Conservation (phyloP, 805 yeast genomes). For the Metschnikowia rubicola region DNA sequence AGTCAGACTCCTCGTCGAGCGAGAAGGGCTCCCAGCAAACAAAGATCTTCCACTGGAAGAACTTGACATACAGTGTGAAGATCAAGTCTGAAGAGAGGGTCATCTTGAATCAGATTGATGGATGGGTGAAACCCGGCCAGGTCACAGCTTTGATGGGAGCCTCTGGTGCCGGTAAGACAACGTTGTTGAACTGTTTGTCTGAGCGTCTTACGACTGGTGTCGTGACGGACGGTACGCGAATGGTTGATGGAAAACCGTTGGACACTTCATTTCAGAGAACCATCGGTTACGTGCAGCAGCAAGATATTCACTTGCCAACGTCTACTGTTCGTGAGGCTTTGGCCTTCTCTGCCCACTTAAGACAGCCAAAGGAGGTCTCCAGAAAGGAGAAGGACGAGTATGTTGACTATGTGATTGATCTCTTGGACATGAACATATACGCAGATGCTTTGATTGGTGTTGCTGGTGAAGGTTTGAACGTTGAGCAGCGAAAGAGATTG, state of each 20-base stretch:
- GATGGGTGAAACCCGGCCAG: slow-evolving; percentile 79
- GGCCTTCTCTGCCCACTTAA: slow-evolving; percentile 64
- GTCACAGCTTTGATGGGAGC: slow-evolving; percentile 83
- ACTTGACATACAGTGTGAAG: slow-evolving; percentile 35
- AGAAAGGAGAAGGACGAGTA: slow-evolving; percentile 58
- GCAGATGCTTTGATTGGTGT: slow-evolving; percentile 81
- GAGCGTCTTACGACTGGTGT: slow-evolving; percentile 70
- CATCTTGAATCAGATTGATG: slow-evolving; percentile 44
- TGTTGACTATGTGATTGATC: slow-evolving; percentile 63
- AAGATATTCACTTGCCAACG: slow-evolving; percentile 67
- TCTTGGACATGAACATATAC: slow-evolving; percentile 65
- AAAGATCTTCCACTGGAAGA: slow-evolving; percentile 37
- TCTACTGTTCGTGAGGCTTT: slow-evolving; percentile 75
- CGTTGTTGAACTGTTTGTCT: slow-evolving; percentile 67
- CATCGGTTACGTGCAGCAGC: slow-evolving; percentile 81
- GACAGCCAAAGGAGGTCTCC: slow-evolving; percentile 62
- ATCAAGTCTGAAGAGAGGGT: slow-evolving; percentile 35
- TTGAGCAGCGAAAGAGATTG: slow-evolving; percentile 22
- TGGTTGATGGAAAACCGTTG: slow-evolving; percentile 65
- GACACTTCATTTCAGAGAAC: slow-evolving; percentile 69
- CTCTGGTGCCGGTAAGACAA: slow-evolving; percentile 86
- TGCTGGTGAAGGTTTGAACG: slow-evolving; percentile 54
- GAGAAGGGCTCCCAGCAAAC: slow-evolving; percentile 10
- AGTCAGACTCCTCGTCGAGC: slow-evolving; percentile 10
- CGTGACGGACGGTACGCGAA: slow-evolving; percentile 55